These are phyloP conservation scores for Penicillium samsonianum DNA, from an alignment of 495 filamentous ascomycete genomes.

Conservation along the genomic window DNA sequence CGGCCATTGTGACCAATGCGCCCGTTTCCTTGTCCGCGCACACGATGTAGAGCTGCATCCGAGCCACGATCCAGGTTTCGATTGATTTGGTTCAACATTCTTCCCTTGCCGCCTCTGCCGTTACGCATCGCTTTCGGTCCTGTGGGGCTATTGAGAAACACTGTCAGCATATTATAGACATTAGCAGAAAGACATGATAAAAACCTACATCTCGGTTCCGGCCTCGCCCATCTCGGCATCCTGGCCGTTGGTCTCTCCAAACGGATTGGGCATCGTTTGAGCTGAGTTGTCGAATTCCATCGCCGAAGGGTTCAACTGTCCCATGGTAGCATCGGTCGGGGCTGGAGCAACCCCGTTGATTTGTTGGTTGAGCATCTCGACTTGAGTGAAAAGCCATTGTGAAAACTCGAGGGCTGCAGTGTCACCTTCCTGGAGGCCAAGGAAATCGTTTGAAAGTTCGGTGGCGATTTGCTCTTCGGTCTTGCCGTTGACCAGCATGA, in stretches of 20 bases:
- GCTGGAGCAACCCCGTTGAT: conserved; percentile 49
- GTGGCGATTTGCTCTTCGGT: conserved; percentile 83
- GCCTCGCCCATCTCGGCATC: conserved; percentile 75
- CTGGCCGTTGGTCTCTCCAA: conserved; percentile 27
- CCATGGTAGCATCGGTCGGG: conserved; percentile 18
- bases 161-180: conserved; percentile 14
- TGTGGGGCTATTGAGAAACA: conserved; percentile 66
- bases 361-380: conserved; percentile 65
- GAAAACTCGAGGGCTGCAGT: conserved; percentile 81
- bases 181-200: neutral
- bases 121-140: conserved; percentile 95
- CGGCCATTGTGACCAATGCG: conserved; percentile 75
- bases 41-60: conserved; percentile 76
- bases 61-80: conserved; percentile 77
- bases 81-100: conserved; percentile 85
- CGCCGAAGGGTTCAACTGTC: conserved; percentile 41
- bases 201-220: conserved; percentile 68
- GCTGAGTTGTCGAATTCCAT: conserved; percentile 28
- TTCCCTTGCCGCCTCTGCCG: conserved; percentile 60
- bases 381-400: conserved; percentile 86
- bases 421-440: conserved; percentile 80
- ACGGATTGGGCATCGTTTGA: conserved; percentile 14
- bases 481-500: conserved; percentile 96
- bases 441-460: conserved; percentile 85
- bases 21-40: conserved; percentile 71